phyloP scores from a whole-genome alignment of 2,329 filamentous ascomycete genomes.

The Calonectria hawksworthii region DNA sequence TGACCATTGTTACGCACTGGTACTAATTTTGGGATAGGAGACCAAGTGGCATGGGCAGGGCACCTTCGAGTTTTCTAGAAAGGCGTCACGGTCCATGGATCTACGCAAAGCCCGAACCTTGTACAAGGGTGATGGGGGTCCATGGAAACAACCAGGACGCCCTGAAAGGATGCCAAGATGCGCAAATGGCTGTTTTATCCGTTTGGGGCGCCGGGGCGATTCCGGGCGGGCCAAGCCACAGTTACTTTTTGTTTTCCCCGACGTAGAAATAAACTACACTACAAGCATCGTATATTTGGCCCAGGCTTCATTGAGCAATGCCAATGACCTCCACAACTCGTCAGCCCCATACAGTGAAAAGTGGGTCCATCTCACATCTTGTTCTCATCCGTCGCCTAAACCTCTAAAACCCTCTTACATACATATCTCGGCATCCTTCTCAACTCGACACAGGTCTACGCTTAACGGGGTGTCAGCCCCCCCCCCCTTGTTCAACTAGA shows the following conservation, averaged over 20 bases:
- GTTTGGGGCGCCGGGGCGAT: neutral
- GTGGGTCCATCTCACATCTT: neutral
- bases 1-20: neutral
- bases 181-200: neutral
- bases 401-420: neutral
- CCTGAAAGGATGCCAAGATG: neutral
- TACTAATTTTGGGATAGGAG: neutral
- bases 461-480: neutral
- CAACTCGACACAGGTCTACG: neutral
- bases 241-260: neutral
- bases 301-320: neutral
- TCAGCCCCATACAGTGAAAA: neutral
- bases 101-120: constrained; percentile 5
- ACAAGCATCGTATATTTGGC: neutral
- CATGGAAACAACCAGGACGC: neutral
- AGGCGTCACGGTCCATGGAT: neutral
- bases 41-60: neutral
- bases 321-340: neutral
- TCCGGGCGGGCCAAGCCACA: neutral
- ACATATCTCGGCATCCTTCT: neutral
- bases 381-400: neutral
- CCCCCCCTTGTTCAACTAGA: neutral
- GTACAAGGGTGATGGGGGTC: neutral
- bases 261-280: neutral
- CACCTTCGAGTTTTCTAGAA: neutral